These are phyloP conservation scores for Cladosporium sp. DNA, from an alignment of 2,329 filamentous ascomycete genomes.

Conservation along the genomic window DNA sequence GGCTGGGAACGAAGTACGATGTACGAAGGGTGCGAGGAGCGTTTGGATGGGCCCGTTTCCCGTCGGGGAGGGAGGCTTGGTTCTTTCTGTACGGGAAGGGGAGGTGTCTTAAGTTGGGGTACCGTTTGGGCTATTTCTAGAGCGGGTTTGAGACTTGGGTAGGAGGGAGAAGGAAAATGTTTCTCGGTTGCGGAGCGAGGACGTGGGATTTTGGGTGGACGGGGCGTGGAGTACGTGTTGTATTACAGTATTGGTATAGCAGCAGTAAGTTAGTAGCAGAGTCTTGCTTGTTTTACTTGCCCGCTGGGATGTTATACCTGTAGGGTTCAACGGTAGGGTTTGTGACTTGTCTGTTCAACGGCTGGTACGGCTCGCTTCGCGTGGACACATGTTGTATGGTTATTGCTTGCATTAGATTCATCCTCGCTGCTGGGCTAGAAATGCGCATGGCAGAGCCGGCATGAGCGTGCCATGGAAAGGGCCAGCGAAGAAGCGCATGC, in stretches of 20 bases:
- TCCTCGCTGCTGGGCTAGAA: neutral
- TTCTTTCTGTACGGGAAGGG: neutral
- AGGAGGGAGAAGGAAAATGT: neutral
- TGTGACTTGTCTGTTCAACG: neutral
- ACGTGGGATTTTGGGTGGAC: neutral
- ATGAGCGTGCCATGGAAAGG: neutral
- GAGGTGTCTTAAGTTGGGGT: neutral
- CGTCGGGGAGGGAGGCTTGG: no score
- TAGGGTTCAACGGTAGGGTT: neutral
- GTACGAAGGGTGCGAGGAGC: neutral
- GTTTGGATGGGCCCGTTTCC: no score
- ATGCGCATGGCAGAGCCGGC: conserved; percentile 4
- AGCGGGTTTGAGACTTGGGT: no score
- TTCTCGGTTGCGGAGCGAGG: conserved; percentile 10
- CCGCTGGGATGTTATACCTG: neutral
- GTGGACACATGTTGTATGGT: neutral
- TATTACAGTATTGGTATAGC: neutral
- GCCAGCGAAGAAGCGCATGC: neutral
- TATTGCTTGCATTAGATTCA: conserved; percentile 9
- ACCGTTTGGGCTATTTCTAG: neutral
- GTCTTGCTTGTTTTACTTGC: neutral
- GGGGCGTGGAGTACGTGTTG: neutral
- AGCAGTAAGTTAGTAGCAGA: neutral
- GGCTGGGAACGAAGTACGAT: neutral
- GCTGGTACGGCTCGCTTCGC: conserved; percentile 6